Evolutionary conservation across 768 basidiomycete species (phyloP).

Genomic region (Boletus bicolor): DNA sequence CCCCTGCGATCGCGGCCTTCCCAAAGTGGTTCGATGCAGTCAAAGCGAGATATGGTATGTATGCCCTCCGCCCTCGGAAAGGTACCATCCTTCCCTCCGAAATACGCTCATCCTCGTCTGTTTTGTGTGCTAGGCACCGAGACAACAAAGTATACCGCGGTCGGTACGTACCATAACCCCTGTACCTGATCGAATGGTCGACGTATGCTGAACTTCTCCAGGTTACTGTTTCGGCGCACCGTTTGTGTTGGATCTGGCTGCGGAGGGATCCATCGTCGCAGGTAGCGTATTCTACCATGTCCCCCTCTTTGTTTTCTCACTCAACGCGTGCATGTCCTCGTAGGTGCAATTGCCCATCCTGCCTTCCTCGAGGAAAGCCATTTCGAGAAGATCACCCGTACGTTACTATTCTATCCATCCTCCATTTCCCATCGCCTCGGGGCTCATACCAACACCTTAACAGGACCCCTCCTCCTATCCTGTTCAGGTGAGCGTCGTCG

Average conservation of each 20-base stretch:
- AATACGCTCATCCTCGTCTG: too few relatives aligned
- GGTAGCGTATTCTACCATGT: conserved; percentile 28
- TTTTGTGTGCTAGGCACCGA: conserved; percentile 16
- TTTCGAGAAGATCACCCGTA: conserved; percentile 47
- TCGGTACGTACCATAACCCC: conserved; percentile 33
- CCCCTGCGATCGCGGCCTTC: conserved; percentile 35
- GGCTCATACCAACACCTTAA: neutral
- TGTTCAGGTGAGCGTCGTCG: conserved; percentile 19
- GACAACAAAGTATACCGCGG: conserved; percentile 40
- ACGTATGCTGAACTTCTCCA: conserved; percentile 12
- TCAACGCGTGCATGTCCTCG: neutral
- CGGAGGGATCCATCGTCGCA: conserved; percentile 42
- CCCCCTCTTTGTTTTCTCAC: neutral
- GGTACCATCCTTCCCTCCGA: neutral
- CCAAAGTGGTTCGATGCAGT: conserved; percentile 53
- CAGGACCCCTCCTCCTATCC: conserved; percentile 21
- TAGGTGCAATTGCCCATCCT: conserved; percentile 53
- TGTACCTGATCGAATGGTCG: too few relatives aligned
- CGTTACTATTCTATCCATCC: conserved; percentile 7
- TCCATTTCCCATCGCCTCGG: too few relatives aligned
- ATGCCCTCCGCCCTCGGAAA: neutral
- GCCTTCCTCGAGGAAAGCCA: conserved; percentile 49
- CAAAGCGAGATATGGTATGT: conserved; percentile 47
- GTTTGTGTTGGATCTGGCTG: conserved; percentile 43
- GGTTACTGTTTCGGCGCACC: conserved; percentile 59